Evolutionary conservation across 2,329 filamentous ascomycete species (phyloP), one percentile per base, ranked within the genome.

Genomic region (Colletotrichum sp.): DNA sequence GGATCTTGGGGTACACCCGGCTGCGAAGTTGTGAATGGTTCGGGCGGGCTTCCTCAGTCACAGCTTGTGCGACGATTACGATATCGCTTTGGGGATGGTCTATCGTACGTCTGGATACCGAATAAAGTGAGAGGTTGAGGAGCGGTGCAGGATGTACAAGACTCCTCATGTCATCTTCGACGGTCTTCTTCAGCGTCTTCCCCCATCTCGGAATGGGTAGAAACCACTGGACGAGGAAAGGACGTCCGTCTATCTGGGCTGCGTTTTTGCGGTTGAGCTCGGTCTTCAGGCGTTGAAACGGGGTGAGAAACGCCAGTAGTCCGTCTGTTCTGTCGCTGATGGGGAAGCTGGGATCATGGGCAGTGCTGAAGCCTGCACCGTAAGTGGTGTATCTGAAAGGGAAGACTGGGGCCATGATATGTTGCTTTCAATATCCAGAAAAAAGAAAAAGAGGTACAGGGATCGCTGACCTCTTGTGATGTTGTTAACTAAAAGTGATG

Each of bases 261-360:
- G 10, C 43, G 4, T 1, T 13, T 2, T 24, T 52, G 43, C 43
- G 43, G n/a, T 14, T 1, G 43, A 52, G n/a, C n/a, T 52, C 2
- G 10, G 1, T 0, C 12, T 1, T 52, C 43, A 21, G 0, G 3
- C 43, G 43, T 52, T 52, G 43, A 48, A 7, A 0, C 43, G 18
- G 43, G 1, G 0, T 48, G 43, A 48, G 43, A 48, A 21, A 13
- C n/a, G n/a, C n/a, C 10, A 48, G 2, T 13, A 2, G 43, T 48
- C 43, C 43, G 43, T 21, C n/a, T 48, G 43, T 1, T n/a, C 10
- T 48, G 43, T 21, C n/a, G 43, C 43, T 52, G n/a, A 52, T 52
- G 43, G 43, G 43, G n/a, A 52, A 52, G n/a, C n/a, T 21, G n/a
- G 43, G 43, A 52, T 13, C 10, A 1, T 52, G n/a, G 43, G 43